Conservation (phyloP, 2,329 filamentous ascomycete genomes). For the Celoporthe dispersa region DNA sequence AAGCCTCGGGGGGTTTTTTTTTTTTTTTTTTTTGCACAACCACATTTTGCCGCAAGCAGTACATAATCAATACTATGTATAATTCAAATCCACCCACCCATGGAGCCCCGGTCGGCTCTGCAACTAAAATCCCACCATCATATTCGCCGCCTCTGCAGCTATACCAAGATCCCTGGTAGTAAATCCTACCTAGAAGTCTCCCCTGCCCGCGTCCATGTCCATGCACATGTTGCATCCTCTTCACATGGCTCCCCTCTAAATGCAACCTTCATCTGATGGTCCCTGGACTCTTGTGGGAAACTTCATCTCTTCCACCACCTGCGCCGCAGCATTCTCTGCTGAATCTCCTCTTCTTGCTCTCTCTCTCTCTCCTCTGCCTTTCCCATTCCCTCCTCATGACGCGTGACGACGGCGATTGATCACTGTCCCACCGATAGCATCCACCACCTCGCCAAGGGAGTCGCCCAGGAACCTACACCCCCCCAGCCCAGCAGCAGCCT, state of each 20-base stretch:
- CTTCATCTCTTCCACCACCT: not conserved
- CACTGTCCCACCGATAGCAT: not conserved
- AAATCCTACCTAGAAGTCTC: not conserved
- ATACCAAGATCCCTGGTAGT: conserved; percentile 7
- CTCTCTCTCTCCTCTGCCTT: not conserved
- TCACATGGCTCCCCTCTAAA: conserved; percentile 15
- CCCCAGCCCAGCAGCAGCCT: not conserved
- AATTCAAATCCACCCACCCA: not conserved
- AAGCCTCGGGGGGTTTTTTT: not conserved
- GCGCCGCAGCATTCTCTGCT: not conserved
- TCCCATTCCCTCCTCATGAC: not conserved
- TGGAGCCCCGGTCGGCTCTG: not conserved
- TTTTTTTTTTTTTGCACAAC: not conserved
- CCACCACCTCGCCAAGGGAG: not conserved
- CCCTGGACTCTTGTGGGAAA: not conserved
- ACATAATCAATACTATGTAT: conserved; percentile 1
- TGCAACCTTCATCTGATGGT: conserved; percentile 8
- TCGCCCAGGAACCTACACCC: not conserved
- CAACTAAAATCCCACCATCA: not conserved
- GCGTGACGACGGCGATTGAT: not conserved
- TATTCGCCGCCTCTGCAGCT: conserved; percentile 1
- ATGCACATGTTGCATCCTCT: conserved; percentile 18
- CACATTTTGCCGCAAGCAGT: not conserved
- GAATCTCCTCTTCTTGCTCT: not conserved
- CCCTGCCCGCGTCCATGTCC: conserved; percentile 11